A percentile compares a stretch with the other conserved stretches of the same genome.
phyloP scores from a whole-genome alignment of 2,329 filamentous ascomycete genomes.

The Orbilia blumenaviensis region DNA sequence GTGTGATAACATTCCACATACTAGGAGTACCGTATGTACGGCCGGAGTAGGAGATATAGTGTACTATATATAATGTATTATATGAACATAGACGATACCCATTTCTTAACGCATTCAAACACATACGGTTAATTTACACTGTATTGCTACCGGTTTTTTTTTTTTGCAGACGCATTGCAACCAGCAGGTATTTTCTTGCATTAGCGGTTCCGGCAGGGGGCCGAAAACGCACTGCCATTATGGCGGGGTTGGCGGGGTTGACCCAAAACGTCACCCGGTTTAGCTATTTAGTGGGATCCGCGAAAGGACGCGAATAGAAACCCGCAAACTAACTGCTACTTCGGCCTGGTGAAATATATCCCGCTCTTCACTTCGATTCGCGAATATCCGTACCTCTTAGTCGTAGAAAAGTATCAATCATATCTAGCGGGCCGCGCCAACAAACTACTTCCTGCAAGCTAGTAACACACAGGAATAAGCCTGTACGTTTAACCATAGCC shows the following conservation, averaged over 20 bases:
- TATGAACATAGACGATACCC: conserved; percentile 25
- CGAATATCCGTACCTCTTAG: not conserved
- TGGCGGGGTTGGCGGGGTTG: conserved; percentile 43
- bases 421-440: not conserved
- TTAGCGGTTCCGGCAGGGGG: not conserved
- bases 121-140: not conserved
- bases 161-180: too few species aligned
- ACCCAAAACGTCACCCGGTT: conserved; percentile 8
- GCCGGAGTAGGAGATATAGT: conserved; percentile 3
- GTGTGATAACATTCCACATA: conserved; percentile 16
- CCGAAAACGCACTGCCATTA: conserved; percentile 35
- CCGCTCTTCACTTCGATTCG: not conserved
- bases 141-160: not conserved
- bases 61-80: conserved; percentile 28
- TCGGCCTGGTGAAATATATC: not conserved
- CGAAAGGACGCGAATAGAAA: conserved; percentile 31
- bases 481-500: not conserved
- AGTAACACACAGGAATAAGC: not conserved
- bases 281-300: conserved; percentile 6
- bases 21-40: not conserved
- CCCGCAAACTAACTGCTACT: not conserved
- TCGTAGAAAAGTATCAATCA: not conserved
- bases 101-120: conserved; percentile 4
- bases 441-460: not conserved
- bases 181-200: not conserved